These are phyloP conservation scores for Pleurozium schreberi DNA, from an alignment of 225 moss, liverwort and hornwort species.

Conservation along the genomic window DNA sequence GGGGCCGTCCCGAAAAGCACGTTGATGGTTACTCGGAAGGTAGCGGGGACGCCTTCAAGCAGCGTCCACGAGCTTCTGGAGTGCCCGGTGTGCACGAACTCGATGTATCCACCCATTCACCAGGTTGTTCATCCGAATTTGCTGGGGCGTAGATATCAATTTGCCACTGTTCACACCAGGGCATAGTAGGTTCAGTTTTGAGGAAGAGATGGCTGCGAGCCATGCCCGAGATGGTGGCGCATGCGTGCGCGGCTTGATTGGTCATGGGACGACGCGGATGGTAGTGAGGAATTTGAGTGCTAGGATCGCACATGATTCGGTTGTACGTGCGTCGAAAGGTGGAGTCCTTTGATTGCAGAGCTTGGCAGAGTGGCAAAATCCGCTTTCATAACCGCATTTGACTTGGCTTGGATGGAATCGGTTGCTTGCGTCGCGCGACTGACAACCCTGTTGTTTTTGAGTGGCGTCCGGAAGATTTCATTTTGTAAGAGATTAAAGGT, in stretches of 20 bases:
- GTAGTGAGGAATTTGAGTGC: background rate
- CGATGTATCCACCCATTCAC: constrained; percentile 99
- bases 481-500: background rate
- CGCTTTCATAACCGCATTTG: background rate
- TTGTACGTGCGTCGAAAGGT: background rate
- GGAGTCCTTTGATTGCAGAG: background rate
- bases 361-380: background rate
- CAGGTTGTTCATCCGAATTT: constrained; percentile 46
- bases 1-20: constrained; percentile 69
- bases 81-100: constrained; percentile 99
- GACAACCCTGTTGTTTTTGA: background rate
- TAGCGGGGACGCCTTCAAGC: constrained; percentile 71
- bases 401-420: background rate
- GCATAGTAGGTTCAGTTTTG: background rate
- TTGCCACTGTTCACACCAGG: background rate
- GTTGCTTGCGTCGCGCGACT: background rate
- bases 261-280: background rate
- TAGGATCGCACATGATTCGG: background rate
- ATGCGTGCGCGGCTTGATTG: background rate
- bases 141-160: background rate
- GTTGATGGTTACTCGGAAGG: constrained; percentile 59
- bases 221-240: background rate
- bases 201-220: background rate
- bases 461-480: background rate
- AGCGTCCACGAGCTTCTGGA: constrained; percentile 98